Percentiles rank a stretch among this genome's conserved stretches.
Evolutionary conservation across 495 filamentous ascomycete species (phyloP).

Genomic region (Pseudomonodictys pantanalensis): DNA sequence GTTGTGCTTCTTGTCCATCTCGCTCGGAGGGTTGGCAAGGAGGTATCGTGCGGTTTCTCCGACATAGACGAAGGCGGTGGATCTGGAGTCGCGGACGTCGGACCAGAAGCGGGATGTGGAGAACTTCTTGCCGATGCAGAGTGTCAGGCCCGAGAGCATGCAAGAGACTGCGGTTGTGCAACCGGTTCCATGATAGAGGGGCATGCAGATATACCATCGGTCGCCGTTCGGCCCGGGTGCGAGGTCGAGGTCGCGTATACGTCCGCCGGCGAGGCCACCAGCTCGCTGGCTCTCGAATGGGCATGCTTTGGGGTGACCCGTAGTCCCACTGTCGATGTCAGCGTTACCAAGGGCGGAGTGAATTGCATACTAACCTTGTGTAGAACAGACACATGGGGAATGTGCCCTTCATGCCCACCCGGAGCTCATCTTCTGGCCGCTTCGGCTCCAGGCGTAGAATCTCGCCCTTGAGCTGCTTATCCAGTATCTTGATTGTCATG

Average conservation of each 20-base stretch:
- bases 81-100: slow-evolving; percentile 64
- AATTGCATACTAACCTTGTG: slow-evolving; percentile 48
- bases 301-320: slow-evolving; percentile 63
- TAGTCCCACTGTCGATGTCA: slow-evolving; percentile 54
- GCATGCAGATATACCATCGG: slow-evolving; percentile 76
- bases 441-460: slow-evolving; percentile 50
- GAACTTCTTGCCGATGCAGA: slow-evolving; percentile 71
- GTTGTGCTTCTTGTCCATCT: slow-evolving; percentile 62
- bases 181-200: slow-evolving; percentile 76
- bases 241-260: slow-evolving; percentile 34
- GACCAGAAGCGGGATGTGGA: slow-evolving; percentile 69
- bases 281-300: slow-evolving; percentile 50
- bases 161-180: slow-evolving; percentile 53
- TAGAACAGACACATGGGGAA: slow-evolving; percentile 64
- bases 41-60: slow-evolving; percentile 78
- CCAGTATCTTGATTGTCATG: slow-evolving; percentile 54
- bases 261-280: slow-evolving; percentile 33
- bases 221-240: slow-evolving; percentile 49
- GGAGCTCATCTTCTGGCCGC: slow-evolving; percentile 50
- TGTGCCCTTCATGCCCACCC: slow-evolving; percentile 46
- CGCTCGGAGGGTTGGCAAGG: slow-evolving; percentile 62
- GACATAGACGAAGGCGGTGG: slow-evolving; percentile 77
- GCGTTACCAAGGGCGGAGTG: background rate
- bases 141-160: slow-evolving; percentile 56
- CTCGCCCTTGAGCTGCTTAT: slow-evolving; percentile 46